These are phyloP conservation scores for Flueggea neowawraea DNA, from an alignment of 441 rosid genomes.

Conservation along the genomic window DNA sequence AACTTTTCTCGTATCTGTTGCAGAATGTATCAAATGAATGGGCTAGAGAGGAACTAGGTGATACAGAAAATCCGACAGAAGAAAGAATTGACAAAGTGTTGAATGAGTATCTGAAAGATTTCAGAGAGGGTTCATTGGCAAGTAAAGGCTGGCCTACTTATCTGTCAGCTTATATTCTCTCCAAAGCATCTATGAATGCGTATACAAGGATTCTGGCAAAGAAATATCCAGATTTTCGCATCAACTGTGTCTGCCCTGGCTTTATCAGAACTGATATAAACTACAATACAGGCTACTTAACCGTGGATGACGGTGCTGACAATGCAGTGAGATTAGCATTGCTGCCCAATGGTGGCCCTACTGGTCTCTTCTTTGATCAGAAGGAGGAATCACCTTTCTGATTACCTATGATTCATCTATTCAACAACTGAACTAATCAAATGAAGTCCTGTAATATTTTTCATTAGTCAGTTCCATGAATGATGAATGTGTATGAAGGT, in stretches of 20 bases:
- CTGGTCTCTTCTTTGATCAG: conserved; percentile 26
- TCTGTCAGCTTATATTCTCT: conserved; percentile 20
- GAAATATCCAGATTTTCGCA: conserved; percentile 19
- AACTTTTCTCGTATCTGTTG: not conserved
- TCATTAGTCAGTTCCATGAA: no score
- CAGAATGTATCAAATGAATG: conserved; percentile 25
- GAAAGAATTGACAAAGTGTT: conserved; percentile 31
- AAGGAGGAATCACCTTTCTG: conserved; percentile 17
- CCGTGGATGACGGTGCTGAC: conserved; percentile 30
- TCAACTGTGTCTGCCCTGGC: conserved; percentile 38
- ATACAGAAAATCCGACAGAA: conserved; percentile 30
- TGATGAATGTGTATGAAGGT: no score
- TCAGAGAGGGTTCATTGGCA: conserved; percentile 22
- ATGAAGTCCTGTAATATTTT: no score
- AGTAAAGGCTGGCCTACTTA: conserved; percentile 30
- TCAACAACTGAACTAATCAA: no score
- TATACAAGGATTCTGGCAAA: conserved; percentile 38
- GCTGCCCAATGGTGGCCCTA: conserved; percentile 21
- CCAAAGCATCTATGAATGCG: conserved; percentile 38
- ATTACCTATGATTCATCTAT: not conserved
- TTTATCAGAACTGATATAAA: conserved; percentile 36
- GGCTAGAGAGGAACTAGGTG: conserved; percentile 22
- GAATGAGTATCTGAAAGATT: conserved; percentile 27
- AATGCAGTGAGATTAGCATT: conserved; percentile 25
- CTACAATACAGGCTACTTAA: not conserved